Evolutionary conservation across 2,329 filamentous ascomycete species (phyloP).

Genomic region (Chrysoporthe cubensis): DNA sequence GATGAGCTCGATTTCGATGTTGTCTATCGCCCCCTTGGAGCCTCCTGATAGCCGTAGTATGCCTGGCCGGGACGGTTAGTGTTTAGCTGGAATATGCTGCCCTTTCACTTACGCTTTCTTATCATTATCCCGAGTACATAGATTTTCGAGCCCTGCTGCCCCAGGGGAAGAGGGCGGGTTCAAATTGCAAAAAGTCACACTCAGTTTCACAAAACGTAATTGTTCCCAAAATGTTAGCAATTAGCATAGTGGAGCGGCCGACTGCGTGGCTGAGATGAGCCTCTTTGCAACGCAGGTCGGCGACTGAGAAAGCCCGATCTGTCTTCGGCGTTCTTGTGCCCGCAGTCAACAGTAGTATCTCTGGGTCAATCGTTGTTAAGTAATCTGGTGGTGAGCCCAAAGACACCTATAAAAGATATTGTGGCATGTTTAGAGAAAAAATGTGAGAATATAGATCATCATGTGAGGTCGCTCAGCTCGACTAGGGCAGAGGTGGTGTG

Average conservation of each 20-base stretch:
- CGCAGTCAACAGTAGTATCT: not conserved
- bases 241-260: not conserved
- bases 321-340: not conserved
- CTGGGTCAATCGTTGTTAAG: not conserved
- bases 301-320: not conserved
- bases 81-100: not conserved
- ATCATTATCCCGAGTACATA: not conserved
- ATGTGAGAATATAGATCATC: too few species aligned
- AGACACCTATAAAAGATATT: too few species aligned
- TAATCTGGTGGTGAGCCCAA: too few species aligned
- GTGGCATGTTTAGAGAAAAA: too few species aligned
- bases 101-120: too few species aligned
- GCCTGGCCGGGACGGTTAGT: not conserved
- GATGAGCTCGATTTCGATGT: not conserved
- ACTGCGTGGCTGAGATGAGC: not conserved
- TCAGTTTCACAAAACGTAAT: not conserved
- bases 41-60: not conserved
- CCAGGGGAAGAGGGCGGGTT: not conserved
- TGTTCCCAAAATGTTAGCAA: not conserved
- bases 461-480: too few species aligned
- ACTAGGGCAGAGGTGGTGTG: too few species aligned
- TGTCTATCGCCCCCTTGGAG: too few species aligned
- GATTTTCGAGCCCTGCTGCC: not conserved
- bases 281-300: not conserved
- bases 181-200: not conserved